A percentile compares a stretch with the other conserved stretches of the same genome.
Evolutionary conservation across 2,329 filamentous ascomycete genomes (phyloP).

Genomic region (Bimuria novae-zelandiae): DNA sequence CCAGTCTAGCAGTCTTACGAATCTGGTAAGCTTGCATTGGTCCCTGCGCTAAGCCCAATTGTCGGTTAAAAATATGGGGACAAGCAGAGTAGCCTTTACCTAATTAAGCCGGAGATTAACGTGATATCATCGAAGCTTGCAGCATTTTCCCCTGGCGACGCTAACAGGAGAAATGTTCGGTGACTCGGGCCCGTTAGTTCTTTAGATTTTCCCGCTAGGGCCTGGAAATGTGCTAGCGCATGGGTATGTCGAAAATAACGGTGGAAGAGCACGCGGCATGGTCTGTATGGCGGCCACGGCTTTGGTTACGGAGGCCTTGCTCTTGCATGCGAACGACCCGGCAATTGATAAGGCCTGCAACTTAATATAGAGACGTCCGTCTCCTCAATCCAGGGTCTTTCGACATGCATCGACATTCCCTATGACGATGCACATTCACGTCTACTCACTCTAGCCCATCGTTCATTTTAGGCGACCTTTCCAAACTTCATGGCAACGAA

Average conservation of each 20-base stretch:
- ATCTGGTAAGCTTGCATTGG: neutral
- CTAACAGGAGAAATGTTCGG: neutral
- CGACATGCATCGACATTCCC: neutral
- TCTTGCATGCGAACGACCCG: neutral
- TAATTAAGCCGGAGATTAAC: neutral
- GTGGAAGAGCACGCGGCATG: neutral
- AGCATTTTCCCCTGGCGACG: neutral
- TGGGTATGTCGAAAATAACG: neutral
- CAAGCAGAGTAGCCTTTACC: neutral
- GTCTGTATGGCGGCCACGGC: neutral
- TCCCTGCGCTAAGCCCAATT: neutral
- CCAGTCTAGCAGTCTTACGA: neutral
- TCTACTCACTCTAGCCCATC: neutral
- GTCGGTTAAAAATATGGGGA: neutral
- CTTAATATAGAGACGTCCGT: neutral
- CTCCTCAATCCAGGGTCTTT: neutral
- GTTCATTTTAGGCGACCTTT: neutral
- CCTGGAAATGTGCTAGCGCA: neutral
- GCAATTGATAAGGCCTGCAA: neutral
- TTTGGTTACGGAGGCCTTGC: neutral
- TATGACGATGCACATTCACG: neutral
- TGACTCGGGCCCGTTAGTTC: conserved; percentile 4
- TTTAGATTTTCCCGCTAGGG: neutral
- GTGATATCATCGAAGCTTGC: too few relatives aligned
- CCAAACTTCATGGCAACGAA: neutral